A percentile compares a stretch with the other conserved stretches of the same genome.
phyloP scores from a whole-genome alignment of 2,329 filamentous ascomycete species.

The Ceratocystis alfenasii region DNA sequence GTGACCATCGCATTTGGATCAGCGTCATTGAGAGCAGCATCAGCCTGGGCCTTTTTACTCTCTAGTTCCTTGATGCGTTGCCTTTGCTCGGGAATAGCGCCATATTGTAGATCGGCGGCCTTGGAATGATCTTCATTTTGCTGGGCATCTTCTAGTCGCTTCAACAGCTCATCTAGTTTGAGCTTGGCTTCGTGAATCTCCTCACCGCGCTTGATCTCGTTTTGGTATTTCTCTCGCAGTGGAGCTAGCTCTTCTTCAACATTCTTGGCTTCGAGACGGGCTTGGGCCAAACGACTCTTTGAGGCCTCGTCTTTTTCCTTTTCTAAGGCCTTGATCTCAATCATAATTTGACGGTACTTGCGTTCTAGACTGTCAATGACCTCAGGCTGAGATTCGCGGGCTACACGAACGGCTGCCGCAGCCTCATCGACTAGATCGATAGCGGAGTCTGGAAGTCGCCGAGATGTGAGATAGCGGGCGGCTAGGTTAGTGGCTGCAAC shows the following conservation, averaged over 20 bases:
- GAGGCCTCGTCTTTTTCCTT: conserved; percentile 93
- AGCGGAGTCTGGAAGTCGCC: conserved; percentile 87
- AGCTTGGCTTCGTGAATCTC: conserved; percentile 90
- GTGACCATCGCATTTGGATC: conserved; percentile 66
- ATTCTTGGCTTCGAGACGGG: conserved; percentile 83
- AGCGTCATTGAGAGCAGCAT: conserved; percentile 51
- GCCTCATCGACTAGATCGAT: conserved; percentile 96
- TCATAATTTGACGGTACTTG: conserved; percentile 78
- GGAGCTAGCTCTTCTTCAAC: conserved; percentile 87
- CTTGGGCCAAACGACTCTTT: conserved; percentile 65
- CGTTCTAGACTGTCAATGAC: conserved; percentile 90
- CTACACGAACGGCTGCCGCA: conserved; percentile 88
- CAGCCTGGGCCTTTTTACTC: conserved; percentile 63
- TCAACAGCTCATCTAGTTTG: conserved; percentile 82
- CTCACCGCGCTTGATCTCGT: conserved; percentile 79
- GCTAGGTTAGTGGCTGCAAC: conserved; percentile 85
- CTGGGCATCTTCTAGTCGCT: conserved; percentile 88
- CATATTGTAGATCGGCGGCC: conserved; percentile 91
- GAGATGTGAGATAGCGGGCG: conserved; percentile 80
- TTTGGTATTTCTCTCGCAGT: conserved; percentile 88
- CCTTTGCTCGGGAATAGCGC: conserved; percentile 89
- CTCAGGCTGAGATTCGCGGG: conserved; percentile 91
- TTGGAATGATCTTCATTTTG: conserved; percentile 72
- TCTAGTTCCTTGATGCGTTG: conserved; percentile 70
- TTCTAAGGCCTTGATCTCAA: conserved; percentile 89